Percentiles rank a stretch among this genome's conserved stretches.
These are phyloP conservation scores for Castanospermum australe DNA, from an alignment of 306 rosid species.

Conservation along the genomic window DNA sequence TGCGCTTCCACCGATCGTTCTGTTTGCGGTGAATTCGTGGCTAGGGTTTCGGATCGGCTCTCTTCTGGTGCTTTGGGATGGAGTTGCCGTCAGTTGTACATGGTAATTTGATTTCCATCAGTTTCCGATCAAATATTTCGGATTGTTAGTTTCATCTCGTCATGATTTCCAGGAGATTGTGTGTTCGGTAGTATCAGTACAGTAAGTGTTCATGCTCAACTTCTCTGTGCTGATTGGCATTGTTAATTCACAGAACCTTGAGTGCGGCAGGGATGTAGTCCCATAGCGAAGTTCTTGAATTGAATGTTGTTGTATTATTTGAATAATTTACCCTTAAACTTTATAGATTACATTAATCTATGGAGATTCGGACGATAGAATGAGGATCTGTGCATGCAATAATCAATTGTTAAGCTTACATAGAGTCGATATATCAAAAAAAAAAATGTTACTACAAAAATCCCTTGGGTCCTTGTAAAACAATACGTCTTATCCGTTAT, in stretches of 20 bases:
- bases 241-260: background rate
- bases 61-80: slow-evolving; percentile 65
- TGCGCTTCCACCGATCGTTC: slow-evolving; percentile 40
- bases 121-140: background rate
- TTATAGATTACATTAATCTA: background rate
- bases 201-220: background rate
- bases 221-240: background rate
- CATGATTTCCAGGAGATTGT: background rate
- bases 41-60: slow-evolving; percentile 56
- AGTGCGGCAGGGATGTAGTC: background rate
- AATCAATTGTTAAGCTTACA: background rate
- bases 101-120: slow-evolving; percentile 37
- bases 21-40: slow-evolving; percentile 44
- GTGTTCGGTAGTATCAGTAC: background rate
- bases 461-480: background rate
- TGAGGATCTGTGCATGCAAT: background rate
- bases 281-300: background rate
- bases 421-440: background rate
- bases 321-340: background rate
- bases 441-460: background rate
- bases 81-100: slow-evolving; percentile 69
- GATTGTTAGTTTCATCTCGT: background rate
- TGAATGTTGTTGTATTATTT: background rate
- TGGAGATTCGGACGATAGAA: background rate
- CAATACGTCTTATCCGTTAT: background rate